These are phyloP conservation scores for Penicillium angulare DNA, from an alignment of 495 filamentous ascomycete genomes.

Conservation along the genomic window DNA sequence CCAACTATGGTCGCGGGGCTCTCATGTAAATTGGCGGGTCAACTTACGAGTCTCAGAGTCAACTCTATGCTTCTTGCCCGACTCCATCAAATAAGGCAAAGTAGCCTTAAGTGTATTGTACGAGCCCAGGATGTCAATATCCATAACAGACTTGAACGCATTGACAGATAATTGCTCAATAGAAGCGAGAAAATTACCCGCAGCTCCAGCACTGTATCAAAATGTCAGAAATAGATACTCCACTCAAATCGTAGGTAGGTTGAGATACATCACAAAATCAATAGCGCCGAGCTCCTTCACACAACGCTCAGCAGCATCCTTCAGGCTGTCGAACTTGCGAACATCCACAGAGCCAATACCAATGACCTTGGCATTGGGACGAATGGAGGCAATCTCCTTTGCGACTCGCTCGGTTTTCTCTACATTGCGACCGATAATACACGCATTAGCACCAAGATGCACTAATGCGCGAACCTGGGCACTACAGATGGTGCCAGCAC, in stretches of 20 bases:
- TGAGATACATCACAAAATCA: constrained; percentile 90
- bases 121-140: constrained; percentile 91
- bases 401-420: constrained; percentile 83
- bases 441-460: constrained; percentile 87
- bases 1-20: not conserved
- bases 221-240: too few species aligned
- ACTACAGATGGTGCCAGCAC: constrained; percentile 89
- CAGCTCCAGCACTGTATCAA: constrained; percentile 74
- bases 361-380: constrained; percentile 76
- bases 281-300: constrained; percentile 79
- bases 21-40: too few species aligned
- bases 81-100: constrained; percentile 71
- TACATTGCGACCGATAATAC: constrained; percentile 88
- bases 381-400: constrained; percentile 73
- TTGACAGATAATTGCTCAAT: constrained; percentile 78
- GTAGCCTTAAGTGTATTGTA: constrained; percentile 95
- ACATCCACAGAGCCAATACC: constrained; percentile 87
- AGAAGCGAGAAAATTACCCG: constrained; percentile 93
- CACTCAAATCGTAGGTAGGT: too few species aligned
- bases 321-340: constrained; percentile 63
- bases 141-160: constrained; percentile 93
- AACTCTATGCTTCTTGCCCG: constrained; percentile 59
- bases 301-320: constrained; percentile 72
- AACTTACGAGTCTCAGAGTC: constrained; percentile 45
- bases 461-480: constrained; percentile 90